These are phyloP conservation scores for Ascocoryne sarcoides DNA, from an alignment of 2,329 filamentous ascomycete genomes.

Conservation along the genomic window DNA sequence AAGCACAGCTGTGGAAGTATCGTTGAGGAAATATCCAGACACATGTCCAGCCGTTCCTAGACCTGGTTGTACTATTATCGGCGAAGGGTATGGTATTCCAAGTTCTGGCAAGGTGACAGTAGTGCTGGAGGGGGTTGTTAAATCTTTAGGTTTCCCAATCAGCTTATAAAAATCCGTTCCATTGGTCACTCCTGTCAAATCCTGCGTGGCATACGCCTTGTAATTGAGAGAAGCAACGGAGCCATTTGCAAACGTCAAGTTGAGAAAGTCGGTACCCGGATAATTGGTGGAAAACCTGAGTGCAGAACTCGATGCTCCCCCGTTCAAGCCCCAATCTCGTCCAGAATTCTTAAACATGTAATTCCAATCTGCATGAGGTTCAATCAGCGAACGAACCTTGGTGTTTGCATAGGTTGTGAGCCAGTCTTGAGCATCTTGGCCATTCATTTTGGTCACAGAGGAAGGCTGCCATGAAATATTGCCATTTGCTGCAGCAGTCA, in stretches of 20 bases:
- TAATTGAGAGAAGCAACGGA: neutral
- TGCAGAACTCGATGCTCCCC: neutral
- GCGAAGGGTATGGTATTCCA: slow-evolving; percentile 4
- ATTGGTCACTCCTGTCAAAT: neutral
- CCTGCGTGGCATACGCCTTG: neutral
- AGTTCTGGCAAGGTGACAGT: slow-evolving; percentile 1
- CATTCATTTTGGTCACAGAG: slow-evolving; percentile 45
- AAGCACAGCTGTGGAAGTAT: slow-evolving; percentile 28
- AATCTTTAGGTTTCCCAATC: neutral
- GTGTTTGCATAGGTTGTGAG: neutral
- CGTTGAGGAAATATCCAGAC: slow-evolving; percentile 21
- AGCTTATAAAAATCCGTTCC: neutral
- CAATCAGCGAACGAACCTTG: slow-evolving; percentile 6
- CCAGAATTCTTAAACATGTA: slow-evolving; percentile 4
- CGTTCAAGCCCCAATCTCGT: neutral
- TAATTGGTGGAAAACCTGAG: neutral
- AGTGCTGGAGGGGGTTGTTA: neutral
- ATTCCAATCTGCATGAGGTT: slow-evolving; percentile 33
- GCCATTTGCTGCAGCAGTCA: neutral
- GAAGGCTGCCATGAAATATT: slow-evolving; percentile 29
- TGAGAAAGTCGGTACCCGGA: neutral
- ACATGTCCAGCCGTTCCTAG: slow-evolving; percentile 16
- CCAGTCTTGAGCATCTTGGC: slow-evolving; percentile 36
- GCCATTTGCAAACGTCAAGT: neutral
- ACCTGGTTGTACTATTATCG: slow-evolving; percentile 15